Conservation (phyloP, 192 early-diverging fungal species). For the Gonapodya sp. region DNA sequence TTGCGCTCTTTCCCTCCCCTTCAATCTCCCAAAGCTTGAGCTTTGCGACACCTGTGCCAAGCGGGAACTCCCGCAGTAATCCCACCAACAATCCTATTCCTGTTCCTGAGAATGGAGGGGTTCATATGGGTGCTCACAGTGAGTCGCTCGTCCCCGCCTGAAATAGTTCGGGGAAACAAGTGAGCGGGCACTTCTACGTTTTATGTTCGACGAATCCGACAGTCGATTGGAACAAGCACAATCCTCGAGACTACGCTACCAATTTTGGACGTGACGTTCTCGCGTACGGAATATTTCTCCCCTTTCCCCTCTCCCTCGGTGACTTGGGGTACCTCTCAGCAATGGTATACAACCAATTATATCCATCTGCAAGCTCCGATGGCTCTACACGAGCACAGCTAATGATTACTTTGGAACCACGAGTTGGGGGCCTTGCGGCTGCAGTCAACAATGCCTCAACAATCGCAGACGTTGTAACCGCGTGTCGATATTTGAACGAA, state of each 20-base stretch:
- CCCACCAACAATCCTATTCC: not conserved
- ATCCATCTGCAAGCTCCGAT: not conserved
- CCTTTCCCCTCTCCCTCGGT: not conserved
- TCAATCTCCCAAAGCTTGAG: not conserved
- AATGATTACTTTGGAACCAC: not conserved
- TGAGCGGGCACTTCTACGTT: too few species aligned
- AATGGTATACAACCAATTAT: not conserved
- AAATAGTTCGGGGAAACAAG: too few species aligned
- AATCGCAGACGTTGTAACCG: not conserved
- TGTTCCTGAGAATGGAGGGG: not conserved
- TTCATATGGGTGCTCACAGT: not conserved
- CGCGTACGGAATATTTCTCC: not conserved
- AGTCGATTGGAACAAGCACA: not conserved
- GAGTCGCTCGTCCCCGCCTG: too few species aligned
- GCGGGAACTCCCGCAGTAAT: not conserved
- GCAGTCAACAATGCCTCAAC: not conserved
- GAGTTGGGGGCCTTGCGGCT: not conserved
- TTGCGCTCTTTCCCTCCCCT: too few species aligned
- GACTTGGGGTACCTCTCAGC: not conserved
- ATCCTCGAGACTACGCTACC: not conserved
- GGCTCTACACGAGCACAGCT: not conserved
- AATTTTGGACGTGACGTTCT: not conserved
- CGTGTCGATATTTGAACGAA: not conserved
- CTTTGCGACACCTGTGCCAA: not conserved
- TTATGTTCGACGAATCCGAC: too few species aligned